These are phyloP conservation scores for Suillus subluteus DNA, from an alignment of 768 basidiomycete genomes.

Conservation along the genomic window DNA sequence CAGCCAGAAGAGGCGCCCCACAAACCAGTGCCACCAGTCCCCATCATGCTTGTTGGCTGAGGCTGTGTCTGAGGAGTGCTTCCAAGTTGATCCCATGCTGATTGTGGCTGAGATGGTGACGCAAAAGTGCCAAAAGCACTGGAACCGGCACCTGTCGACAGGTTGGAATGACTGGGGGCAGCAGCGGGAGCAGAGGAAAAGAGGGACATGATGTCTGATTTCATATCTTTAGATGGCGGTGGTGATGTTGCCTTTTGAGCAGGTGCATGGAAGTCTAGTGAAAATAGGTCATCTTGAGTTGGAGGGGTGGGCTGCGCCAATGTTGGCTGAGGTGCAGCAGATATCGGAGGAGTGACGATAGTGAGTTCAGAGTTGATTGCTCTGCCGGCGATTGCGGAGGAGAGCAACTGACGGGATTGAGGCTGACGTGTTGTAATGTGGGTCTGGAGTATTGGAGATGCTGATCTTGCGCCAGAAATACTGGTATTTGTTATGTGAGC, in stretches of 20 bases:
- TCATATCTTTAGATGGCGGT: slow-evolving; percentile 67
- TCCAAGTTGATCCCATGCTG: slow-evolving; percentile 32
- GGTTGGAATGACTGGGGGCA: slow-evolving; percentile 9
- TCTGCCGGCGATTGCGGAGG: slow-evolving; percentile 43
- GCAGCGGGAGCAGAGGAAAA: slow-evolving; percentile 54
- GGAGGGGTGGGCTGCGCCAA: slow-evolving; percentile 34
- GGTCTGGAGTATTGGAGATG: slow-evolving; percentile 31
- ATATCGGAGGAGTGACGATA: slow-evolving; percentile 11
- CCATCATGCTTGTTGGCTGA: slow-evolving; percentile 55
- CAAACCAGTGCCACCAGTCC: slow-evolving; percentile 52
- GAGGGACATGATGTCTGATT: slow-evolving; percentile 84
- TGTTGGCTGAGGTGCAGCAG: slow-evolving; percentile 20
- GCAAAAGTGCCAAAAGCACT: slow-evolving; percentile 43
- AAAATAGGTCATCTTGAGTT: slow-evolving; percentile 71
- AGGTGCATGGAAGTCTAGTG: slow-evolving; percentile 83
- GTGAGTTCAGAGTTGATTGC: slow-evolving; percentile 18
- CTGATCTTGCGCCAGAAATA: slow-evolving; percentile 30
- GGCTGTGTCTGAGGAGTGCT: slow-evolving; percentile 27
- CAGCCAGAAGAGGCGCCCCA: slow-evolving; percentile 76
- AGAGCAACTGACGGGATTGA: slow-evolving; percentile 34
- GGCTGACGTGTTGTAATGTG: slow-evolving; percentile 32
- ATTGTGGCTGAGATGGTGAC: slow-evolving; percentile 24
- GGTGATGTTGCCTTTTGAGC: slow-evolving; percentile 29
- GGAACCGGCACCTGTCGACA: slow-evolving; percentile 31
- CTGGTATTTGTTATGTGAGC: slow-evolving; percentile 19